Conservation (phyloP, 2,329 filamentous ascomycete genomes). For the Juglanconis oblonga region DNA sequence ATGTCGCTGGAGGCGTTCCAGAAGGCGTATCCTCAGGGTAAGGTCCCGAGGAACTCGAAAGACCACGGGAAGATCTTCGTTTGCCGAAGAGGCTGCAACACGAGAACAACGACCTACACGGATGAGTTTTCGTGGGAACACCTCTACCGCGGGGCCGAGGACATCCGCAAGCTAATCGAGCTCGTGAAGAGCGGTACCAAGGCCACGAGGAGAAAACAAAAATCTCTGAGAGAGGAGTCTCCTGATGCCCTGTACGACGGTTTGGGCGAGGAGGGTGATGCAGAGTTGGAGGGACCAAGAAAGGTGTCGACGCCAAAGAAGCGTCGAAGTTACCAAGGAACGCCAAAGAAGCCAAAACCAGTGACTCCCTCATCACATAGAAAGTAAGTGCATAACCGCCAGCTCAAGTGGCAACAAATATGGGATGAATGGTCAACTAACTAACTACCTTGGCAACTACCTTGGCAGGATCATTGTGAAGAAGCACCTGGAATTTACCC, state of each 20-base stretch:
- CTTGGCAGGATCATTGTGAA: slow-evolving; percentile 63
- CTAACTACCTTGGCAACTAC: slow-evolving; percentile 6
- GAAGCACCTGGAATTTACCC: slow-evolving; percentile 91
- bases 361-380: slow-evolving; percentile 41
- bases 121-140: slow-evolving; percentile 92
- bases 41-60: slow-evolving; percentile 67
- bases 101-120: slow-evolving; percentile 84
- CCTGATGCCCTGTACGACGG: slow-evolving; percentile 31
- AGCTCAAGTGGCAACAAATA: slow-evolving; percentile 33
- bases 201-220: slow-evolving; percentile 54
- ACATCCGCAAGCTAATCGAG: slow-evolving; percentile 63
- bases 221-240: slow-evolving; percentile 24
- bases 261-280: slow-evolving; percentile 29
- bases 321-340: slow-evolving; percentile 34
- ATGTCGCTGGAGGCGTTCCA: slow-evolving; percentile 70
- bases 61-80: slow-evolving; percentile 85
- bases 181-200: slow-evolving; percentile 72
- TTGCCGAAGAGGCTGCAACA: slow-evolving; percentile 86
- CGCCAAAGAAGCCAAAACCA: slow-evolving; percentile 53
- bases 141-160: slow-evolving; percentile 63
- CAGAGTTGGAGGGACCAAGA: slow-evolving; percentile 30
- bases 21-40: slow-evolving; percentile 68
- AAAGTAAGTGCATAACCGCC: slow-evolving; percentile 33
- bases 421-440: slow-evolving; percentile 30
- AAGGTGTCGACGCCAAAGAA: slow-evolving; percentile 29